Percentiles rank a stretch among this genome's conserved stretches.
Conservation (phyloP, 2,329 filamentous ascomycete genomes). For the Plectosphaerella plurivora region DNA sequence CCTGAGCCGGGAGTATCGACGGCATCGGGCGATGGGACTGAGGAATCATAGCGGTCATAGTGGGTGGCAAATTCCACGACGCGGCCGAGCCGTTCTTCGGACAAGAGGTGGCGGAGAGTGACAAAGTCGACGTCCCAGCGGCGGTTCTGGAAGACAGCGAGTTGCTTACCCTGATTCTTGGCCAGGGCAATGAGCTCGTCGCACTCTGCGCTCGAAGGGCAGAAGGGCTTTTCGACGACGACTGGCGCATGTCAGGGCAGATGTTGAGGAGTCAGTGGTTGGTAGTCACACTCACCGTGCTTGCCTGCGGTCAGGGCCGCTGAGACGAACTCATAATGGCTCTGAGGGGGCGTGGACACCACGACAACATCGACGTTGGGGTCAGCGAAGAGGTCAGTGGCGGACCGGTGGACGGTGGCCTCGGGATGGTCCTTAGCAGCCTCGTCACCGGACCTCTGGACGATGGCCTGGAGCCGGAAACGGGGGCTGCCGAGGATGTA, state of each 20-base stretch:
- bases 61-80: slow-evolving; percentile 75
- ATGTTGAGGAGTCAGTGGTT: neutral
- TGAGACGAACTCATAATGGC: slow-evolving; percentile 63
- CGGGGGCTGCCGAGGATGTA: slow-evolving; percentile 62
- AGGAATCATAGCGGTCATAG: slow-evolving; percentile 71
- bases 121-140: slow-evolving; percentile 76
- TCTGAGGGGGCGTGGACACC: slow-evolving; percentile 66
- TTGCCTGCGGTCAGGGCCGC: slow-evolving; percentile 65
- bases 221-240: slow-evolving; percentile 79
- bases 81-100: slow-evolving; percentile 57
- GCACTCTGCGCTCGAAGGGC: slow-evolving; percentile 65
- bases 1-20: slow-evolving; percentile 59
- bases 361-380: slow-evolving; percentile 63
- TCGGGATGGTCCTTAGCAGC: slow-evolving; percentile 64
- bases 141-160: slow-evolving; percentile 71
- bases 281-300: slow-evolving; percentile 34
- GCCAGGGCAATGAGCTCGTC: slow-evolving; percentile 55
- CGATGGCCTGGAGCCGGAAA: slow-evolving; percentile 67
- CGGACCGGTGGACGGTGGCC: slow-evolving; percentile 58
- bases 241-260: slow-evolving; percentile 33
- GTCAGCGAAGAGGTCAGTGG: slow-evolving; percentile 62
- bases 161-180: slow-evolving; percentile 40
- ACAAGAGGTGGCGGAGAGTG: slow-evolving; percentile 60
- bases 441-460: slow-evolving; percentile 70
- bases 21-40: slow-evolving; percentile 55